A percentile compares a stretch with the other conserved stretches of the same genome.
These are phyloP conservation scores for Calocera cornea DNA, from an alignment of 768 basidiomycete species.

Conservation along the genomic window DNA sequence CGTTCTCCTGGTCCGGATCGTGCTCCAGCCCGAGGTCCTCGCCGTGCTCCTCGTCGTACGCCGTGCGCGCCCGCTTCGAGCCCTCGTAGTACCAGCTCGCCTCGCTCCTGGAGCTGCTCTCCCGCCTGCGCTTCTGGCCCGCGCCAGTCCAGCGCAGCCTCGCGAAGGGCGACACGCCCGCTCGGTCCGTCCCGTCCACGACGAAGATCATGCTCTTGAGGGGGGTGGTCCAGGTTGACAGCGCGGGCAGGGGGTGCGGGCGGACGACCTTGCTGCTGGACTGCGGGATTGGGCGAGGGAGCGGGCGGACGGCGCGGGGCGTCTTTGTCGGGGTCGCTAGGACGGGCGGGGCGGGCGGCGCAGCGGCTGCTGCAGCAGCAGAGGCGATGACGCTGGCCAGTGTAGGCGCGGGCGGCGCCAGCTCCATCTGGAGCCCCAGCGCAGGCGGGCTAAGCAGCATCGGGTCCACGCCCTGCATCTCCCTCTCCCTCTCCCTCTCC, in stretches of 20 bases:
- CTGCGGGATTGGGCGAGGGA: neutral
- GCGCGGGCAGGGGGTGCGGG: neutral
- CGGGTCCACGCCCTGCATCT: neutral
- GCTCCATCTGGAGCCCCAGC: neutral
- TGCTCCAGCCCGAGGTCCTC: no score
- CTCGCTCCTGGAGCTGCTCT: neutral
- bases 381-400: constrained; percentile 2
- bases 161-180: neutral
- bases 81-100: neutral
- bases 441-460: neutral
- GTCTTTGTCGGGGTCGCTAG: neutral
- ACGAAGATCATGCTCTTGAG: neutral
- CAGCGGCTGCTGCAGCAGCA: neutral
- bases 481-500: no score
- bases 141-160: neutral
- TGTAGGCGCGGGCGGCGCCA: neutral
- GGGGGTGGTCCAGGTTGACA: constrained; percentile 1
- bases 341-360: neutral
- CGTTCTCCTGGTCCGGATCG: neutral
- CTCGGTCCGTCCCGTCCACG: neutral
- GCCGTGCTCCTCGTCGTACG: neutral
- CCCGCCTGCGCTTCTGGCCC: neutral
- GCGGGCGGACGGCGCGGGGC: neutral
- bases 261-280: neutral
- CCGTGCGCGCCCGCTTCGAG: neutral